Evolutionary conservation across 1,284 basidiomycete species (phyloP), one percentile per base, ranked within the genome.

Genomic region (Phellinidium pouzarii): DNA sequence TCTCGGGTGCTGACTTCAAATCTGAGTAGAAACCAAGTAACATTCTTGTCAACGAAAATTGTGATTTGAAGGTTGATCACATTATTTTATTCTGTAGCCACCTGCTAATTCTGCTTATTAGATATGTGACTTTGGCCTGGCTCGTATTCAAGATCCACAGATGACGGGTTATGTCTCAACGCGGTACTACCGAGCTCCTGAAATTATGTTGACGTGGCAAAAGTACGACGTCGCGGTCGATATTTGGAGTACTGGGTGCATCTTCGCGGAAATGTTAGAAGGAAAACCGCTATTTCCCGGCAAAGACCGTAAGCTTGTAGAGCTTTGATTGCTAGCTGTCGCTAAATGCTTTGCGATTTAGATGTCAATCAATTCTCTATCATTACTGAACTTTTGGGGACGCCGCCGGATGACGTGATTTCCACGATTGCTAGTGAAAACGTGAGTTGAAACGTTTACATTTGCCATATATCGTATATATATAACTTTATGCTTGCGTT

Each of bases 201-300:
- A 99, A 71, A 99, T 99, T 74, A 99, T 99, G 96, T 80, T 99
- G 66, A 99, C 95, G 44, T 99, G 96, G 96, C 95, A 99, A 70
- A 99, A 99, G 74, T 99, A 99, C 75, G 96, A 99, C 68, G 95
- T 98, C 52, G 96, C 94, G 59, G 94, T 98, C 58, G 95, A 98
- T 67, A 95, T 99, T 64, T 99, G 95, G 95, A 95, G 91, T 65
- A 94, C 94, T 12, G 95, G 94, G 9, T 99, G 96, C 74, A 99
- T 99, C 70, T 98, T 99, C 66, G 96, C 96, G 3, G 95, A 99
- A 74, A 99, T 99, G 96, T 75, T 99, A 54, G 94, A 98, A 70
- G 96, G 95, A 46, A 97, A 98, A 69, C 95, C 96, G 0, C 74
- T 99, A 59, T 99, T 99, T 81, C 96, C 96, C 29, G 95, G 95